These are phyloP conservation scores for Zygosaccharomyces rouxii DNA, from an alignment of 805 yeast species.

Conservation along the genomic window DNA sequence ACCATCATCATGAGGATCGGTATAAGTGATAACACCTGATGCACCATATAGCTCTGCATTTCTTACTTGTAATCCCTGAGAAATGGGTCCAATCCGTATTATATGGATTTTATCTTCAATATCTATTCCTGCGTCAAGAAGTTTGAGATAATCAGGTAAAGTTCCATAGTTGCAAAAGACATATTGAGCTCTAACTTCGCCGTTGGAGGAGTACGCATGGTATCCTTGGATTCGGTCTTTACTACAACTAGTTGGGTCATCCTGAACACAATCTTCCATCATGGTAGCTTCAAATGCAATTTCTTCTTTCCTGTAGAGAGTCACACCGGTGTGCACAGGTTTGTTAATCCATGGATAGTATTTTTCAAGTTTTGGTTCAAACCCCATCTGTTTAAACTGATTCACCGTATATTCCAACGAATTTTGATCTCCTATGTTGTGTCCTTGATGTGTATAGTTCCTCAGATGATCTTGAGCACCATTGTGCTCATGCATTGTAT, in stretches of 20 bases:
- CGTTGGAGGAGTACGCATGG: slow-evolving; percentile 63
- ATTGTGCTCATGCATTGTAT: slow-evolving; percentile 36
- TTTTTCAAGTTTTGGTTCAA: slow-evolving; percentile 46
- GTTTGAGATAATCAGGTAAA: slow-evolving; percentile 46
- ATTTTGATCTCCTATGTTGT: slow-evolving; percentile 43
- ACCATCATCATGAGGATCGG: slow-evolving; percentile 48
- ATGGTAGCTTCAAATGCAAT: slow-evolving; percentile 46
- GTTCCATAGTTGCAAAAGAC: slow-evolving; percentile 61
- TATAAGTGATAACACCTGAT: slow-evolving; percentile 48
- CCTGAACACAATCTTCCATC: slow-evolving; percentile 44
- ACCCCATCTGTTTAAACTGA: slow-evolving; percentile 49
- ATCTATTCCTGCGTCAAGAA: slow-evolving; percentile 40
- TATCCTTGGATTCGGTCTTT: slow-evolving; percentile 45
- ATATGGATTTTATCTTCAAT: slow-evolving; percentile 56
- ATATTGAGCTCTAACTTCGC: slow-evolving; percentile 51
- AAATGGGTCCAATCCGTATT: slow-evolving; percentile 46
- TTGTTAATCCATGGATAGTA: slow-evolving; percentile 54
- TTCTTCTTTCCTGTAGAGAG: slow-evolving; percentile 33
- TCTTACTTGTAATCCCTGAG: slow-evolving; percentile 53
- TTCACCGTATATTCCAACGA: slow-evolving; percentile 47
- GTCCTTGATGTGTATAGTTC: slow-evolving; percentile 14
- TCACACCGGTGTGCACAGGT: slow-evolving; percentile 45
- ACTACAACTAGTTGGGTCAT: slow-evolving; percentile 40
- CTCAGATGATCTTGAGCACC: slow-evolving; percentile 32
- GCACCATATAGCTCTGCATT: slow-evolving; percentile 64